Conservation (phyloP, 768 basidiomycete genomes). For the Mycena crocata region DNA sequence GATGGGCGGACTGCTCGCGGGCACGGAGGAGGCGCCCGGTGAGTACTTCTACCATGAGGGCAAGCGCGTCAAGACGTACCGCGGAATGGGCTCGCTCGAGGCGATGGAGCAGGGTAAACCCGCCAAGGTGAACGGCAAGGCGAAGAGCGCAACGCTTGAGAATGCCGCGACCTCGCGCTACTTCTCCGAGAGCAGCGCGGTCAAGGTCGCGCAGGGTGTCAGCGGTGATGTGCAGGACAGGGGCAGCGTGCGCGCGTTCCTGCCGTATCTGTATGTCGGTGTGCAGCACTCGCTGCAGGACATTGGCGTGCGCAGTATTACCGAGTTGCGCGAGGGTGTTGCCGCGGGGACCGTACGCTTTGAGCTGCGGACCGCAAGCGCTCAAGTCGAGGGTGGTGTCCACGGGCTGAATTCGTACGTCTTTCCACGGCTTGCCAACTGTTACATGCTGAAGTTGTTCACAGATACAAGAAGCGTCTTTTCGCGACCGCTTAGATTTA, state of each 20-base stretch:
- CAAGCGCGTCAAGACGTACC: slow-evolving; percentile 98
- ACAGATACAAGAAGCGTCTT: slow-evolving; percentile 69
- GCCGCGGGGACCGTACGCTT: slow-evolving; percentile 79
- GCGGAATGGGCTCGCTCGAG: slow-evolving; percentile 97
- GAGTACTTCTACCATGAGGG: slow-evolving; percentile 99
- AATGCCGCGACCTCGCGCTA: slow-evolving; percentile 97
- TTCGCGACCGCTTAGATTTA: slow-evolving; percentile 41
- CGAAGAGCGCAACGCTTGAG: slow-evolving; percentile 66
- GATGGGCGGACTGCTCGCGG: slow-evolving; percentile 98
- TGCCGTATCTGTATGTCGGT: slow-evolving; percentile 86
- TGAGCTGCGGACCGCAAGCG: slow-evolving; percentile 93
- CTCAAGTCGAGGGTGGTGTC: slow-evolving; percentile 95
- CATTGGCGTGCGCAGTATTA: slow-evolving; percentile 79
- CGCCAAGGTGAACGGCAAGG: slow-evolving; percentile 36
- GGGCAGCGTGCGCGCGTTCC: slow-evolving; percentile 91
- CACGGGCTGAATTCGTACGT: slow-evolving; percentile 95
- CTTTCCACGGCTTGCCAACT: slow-evolving; percentile 24
- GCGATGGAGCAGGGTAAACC: slow-evolving; percentile 88
- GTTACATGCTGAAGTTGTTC: slow-evolving; percentile 8
- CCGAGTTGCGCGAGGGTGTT: slow-evolving; percentile 75
- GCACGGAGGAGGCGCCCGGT: slow-evolving; percentile 96
- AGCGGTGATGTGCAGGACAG: slow-evolving; percentile 98
- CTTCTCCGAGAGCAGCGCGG: slow-evolving; percentile 91
- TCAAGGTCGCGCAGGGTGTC: slow-evolving; percentile 98
- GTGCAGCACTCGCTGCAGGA: slow-evolving; percentile 97